Conservation (phyloP, 73 alveolate genomes). For the Durusdinium trenchii region DNA sequence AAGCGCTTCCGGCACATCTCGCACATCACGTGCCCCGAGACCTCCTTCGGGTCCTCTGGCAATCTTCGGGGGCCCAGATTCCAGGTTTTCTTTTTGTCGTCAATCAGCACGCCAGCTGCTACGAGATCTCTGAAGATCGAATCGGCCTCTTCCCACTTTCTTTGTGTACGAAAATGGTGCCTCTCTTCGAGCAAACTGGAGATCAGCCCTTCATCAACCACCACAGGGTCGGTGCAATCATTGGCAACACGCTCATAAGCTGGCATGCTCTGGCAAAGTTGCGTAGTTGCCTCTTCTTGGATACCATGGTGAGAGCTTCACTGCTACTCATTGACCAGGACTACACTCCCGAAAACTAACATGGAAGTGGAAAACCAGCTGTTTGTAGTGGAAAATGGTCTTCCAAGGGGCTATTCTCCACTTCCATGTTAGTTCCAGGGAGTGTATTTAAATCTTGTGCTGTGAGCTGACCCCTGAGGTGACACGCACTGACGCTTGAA, state of each 20-base stretch:
- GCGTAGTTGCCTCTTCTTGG: no score
- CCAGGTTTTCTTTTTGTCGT: constrained; percentile 42
- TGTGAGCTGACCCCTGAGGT: no score
- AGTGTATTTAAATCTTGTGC: no score
- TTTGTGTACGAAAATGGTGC: background rate
- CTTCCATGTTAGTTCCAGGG: no score
- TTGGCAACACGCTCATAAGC: constrained; percentile 20
- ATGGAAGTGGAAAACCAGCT: no score
- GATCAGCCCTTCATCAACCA: constrained; percentile 37
- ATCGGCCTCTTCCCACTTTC: constrained; percentile 26
- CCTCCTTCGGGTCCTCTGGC: background rate
- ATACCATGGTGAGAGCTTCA: no score
- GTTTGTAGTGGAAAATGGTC: no score
- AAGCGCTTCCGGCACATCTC: constrained; percentile 14
- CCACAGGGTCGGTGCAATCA: constrained; percentile 25
- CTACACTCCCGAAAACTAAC: no score
- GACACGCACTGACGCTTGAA: no score
- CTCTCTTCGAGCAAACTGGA: background rate
- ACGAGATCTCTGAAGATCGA: constrained; percentile 25
- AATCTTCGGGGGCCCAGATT: no score
- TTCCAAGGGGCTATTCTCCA: no score
- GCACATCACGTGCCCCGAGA: background rate
- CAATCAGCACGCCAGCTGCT: constrained; percentile 41
- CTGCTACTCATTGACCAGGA: no score
- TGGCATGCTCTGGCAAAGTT: background rate